Base-by-base conservation (phyloP, 345 rosid genomes). In the Populus pruinosa region DNA sequence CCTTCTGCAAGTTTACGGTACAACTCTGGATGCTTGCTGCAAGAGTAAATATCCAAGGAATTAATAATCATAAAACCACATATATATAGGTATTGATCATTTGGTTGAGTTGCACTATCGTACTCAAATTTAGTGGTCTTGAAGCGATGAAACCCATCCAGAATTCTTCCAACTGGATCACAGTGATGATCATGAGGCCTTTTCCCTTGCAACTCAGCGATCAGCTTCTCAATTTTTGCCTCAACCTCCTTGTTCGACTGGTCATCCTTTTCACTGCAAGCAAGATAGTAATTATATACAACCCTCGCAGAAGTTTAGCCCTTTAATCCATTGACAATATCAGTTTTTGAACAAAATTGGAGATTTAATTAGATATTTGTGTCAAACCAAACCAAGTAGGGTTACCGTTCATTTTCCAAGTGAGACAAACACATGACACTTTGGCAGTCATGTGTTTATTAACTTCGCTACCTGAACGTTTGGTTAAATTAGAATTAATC, bases 101-200 rank as follows among this genome's bases (percentile, higher is more conserved):
- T 6, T 20, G 1, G 0, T 64, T 29, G 20, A 62, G 35, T 35
- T 20, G 27, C 9, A n/a, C 2, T 23, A 27, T 55, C 76, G 31
- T 79, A 83, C 86, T 83, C 78, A 47, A 72, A 83, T 33, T 36
- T 43, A 66, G 2, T 0, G 55, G 41, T 33, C 62, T 72, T 55
- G 81, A 83, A 80, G 77, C 41, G 55, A 35, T 7, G 31, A 56
- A 80, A 83, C 23, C 86, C 83, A 0, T 33, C 63, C 7, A 0
- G 47, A 70, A 83, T 70, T 25, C 49, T 77, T 47, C 71, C 2
- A 8, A 74, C 55, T 17, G 77, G 75, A 71, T 71, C 75, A 16
- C 50, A 62, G 43, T 17, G 29, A 27, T 27, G 29, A 27, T 27
- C n/a, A n/a, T 12, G 4, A 14, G 17, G 36, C 16, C 23, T 49